Base-by-base conservation (phyloP, 352 stramenopile genomes). In the Globisporangium sylvaticum region DNA sequence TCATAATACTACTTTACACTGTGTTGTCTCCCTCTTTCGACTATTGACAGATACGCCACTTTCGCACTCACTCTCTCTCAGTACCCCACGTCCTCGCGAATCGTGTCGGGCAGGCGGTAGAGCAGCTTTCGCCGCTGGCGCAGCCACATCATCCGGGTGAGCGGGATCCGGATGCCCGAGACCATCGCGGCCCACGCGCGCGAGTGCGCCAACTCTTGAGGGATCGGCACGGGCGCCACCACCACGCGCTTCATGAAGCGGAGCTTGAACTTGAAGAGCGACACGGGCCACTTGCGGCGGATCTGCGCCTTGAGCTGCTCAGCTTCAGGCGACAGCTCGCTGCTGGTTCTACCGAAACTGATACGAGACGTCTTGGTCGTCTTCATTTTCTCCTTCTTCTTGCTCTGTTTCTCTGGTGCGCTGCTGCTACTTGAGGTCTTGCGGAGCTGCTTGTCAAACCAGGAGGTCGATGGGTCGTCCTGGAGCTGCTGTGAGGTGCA, bases 131-230 rank as follows among this genome's bases (percentile, higher is more conserved):
- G 71, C 12, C 64, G 64, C 50, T 74, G 76, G 15, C 76, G 74
- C 64, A 57, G 63, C 63, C 64, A 78, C 79, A 88, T 88, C 67
- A 61, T 67, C 55, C 71, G 72, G 15, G 79, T 88, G 67, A 86
- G 74, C 59, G 77, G 77, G 60, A 86, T 81, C 60, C 80, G 79
- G 55, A 58, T 71, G 34, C 79, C 76, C 6, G 74, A 79, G n/a
- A 88, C 79, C 62, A 84, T 65, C 68, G 67, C 75, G 67, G 59
- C 53, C 74, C 32, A 81, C 63, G 62, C 77, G 65, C 65, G 75
- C 66, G 66, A 72, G 56, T 64, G 61, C 54, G 44, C 56, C 32
- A 88, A 64, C 50, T 81, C 71, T 9, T 61, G 44, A 8, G 77
- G 76, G 34, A 88, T 79, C 63, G 79, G 60, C 55, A 86, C 73